Evolutionary conservation across 257 asterid genomes (phyloP).

Genomic region (Solanum habrochaites): DNA sequence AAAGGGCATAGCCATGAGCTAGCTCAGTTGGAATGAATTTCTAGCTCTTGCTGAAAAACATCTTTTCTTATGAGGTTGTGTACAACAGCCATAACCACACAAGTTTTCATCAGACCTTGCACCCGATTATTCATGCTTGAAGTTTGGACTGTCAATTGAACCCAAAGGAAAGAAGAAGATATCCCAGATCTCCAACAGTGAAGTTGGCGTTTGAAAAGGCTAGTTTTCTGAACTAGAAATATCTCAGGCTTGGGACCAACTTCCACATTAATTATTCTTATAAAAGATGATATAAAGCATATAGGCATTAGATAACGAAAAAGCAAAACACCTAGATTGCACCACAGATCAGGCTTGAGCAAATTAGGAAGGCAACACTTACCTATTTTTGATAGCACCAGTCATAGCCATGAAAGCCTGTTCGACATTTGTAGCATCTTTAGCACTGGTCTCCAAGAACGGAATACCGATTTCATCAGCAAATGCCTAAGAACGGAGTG

Average conservation of each 20-base stretch:
- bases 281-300: not conserved
- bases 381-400: not conserved
- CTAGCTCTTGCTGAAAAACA: not conserved
- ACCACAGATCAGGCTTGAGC: not conserved
- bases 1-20: not conserved
- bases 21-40: not conserved
- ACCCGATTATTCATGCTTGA: not conserved
- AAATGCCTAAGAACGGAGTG: not conserved
- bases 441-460: slow-evolving; percentile 3
- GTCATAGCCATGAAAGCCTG: slow-evolving; percentile 1
- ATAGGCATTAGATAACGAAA: not conserved
- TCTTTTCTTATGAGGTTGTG: not conserved
- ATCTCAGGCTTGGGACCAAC: not conserved
- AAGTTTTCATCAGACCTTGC: not conserved
- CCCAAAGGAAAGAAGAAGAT: not conserved
- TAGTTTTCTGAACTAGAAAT: not conserved
- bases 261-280: not conserved
- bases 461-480: slow-evolving; percentile 2
- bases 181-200: not conserved
- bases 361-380: not conserved
- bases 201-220: not conserved
- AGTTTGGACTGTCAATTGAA: not conserved
- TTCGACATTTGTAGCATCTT: not conserved
- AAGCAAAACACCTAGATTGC: not conserved
- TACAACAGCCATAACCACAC: not conserved